phyloP scores from a whole-genome alignment of 768 basidiomycete genomes.

The Pleurotus citrinopileatus region DNA sequence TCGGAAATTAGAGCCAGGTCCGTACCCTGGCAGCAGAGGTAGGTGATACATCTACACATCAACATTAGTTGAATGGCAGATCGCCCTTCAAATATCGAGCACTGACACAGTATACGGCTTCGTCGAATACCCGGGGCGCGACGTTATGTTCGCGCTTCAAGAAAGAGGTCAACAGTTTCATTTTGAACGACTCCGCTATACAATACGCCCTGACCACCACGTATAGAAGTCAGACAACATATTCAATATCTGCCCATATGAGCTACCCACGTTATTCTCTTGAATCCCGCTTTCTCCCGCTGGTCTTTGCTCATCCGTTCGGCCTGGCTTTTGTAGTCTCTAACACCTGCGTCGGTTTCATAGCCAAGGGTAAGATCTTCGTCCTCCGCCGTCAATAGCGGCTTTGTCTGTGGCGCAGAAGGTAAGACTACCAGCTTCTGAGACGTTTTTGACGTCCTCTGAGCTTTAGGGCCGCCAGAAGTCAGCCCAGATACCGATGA shows the following conservation, averaged over 20 bases:
- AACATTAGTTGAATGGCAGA: slow-evolving; percentile 10
- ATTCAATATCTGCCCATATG: neutral
- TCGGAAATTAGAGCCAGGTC: slow-evolving; percentile 79
- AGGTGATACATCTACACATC: slow-evolving; percentile 78
- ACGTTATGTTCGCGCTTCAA: slow-evolving; percentile 95
- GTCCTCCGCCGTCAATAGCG: slow-evolving; percentile 44
- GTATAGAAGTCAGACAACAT: slow-evolving; percentile 41
- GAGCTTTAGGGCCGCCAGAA: slow-evolving; percentile 46
- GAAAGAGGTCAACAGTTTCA: slow-evolving; percentile 81
- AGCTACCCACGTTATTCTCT: slow-evolving; percentile 6
- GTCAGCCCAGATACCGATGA: slow-evolving; percentile 37
- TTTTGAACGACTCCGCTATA: slow-evolving; percentile 79
- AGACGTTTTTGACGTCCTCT: slow-evolving; percentile 86
- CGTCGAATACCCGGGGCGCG: slow-evolving; percentile 81
- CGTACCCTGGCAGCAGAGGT: slow-evolving; percentile 89
- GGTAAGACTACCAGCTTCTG: slow-evolving; percentile 91
- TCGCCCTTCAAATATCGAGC: neutral
- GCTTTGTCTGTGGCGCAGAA: slow-evolving; percentile 84
- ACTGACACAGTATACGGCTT: slow-evolving; percentile 89
- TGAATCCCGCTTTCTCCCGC: slow-evolving; percentile 69
- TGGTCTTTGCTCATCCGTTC: slow-evolving; percentile 90
- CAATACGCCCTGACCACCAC: slow-evolving; percentile 91
- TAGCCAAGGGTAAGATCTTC: slow-evolving; percentile 57
- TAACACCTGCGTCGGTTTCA: slow-evolving; percentile 63
- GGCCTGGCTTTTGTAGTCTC: slow-evolving; percentile 80